Percentiles rank a stretch among this genome's conserved stretches.
These are phyloP conservation scores for Malus orientalis DNA, from an alignment of 306 rosid genomes.

Conservation along the genomic window DNA sequence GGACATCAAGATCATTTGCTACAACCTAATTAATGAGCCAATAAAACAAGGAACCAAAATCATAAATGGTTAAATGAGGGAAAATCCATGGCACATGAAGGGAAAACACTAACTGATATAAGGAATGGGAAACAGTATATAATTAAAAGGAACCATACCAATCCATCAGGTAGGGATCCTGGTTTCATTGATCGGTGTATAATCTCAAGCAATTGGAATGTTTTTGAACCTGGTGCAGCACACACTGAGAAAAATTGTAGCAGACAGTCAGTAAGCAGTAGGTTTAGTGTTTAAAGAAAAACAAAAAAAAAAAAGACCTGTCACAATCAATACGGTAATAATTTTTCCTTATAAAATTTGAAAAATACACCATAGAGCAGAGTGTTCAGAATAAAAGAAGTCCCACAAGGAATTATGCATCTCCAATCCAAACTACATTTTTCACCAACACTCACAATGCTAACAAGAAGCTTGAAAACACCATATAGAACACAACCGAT, in stretches of 20 bases:
- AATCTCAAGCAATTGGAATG: slow-evolving; percentile 95
- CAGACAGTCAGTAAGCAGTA: slow-evolving; percentile 5
- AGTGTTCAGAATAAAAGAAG: neutral
- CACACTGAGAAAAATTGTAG: slow-evolving; percentile 57
- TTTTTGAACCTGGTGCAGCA: slow-evolving; percentile 99
- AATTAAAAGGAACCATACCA: slow-evolving; percentile 49
- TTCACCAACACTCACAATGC: neutral
- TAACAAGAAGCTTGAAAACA: neutral
- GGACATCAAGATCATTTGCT: slow-evolving; percentile 96
- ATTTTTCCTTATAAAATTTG: neutral
- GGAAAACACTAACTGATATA: slow-evolving; percentile 1
- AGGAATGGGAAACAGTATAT: slow-evolving; percentile 1
- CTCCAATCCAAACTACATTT: slow-evolving; percentile 1
- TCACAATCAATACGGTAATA: neutral
- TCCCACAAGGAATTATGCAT: neutral
- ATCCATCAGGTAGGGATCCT: slow-evolving; percentile 72
- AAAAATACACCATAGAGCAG: neutral
- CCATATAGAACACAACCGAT: neutral
- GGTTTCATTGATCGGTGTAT: slow-evolving; percentile 65
- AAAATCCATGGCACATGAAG: slow-evolving; percentile 1
- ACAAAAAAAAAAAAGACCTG: neutral
- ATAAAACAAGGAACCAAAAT: slow-evolving; percentile 3
- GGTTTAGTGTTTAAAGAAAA: neutral
- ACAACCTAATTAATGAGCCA: slow-evolving; percentile 51
- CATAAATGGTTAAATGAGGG: slow-evolving; percentile 7